Conservation (phyloP, 495 filamentous ascomycete species). For the Aspergillus bridgeri region DNA sequence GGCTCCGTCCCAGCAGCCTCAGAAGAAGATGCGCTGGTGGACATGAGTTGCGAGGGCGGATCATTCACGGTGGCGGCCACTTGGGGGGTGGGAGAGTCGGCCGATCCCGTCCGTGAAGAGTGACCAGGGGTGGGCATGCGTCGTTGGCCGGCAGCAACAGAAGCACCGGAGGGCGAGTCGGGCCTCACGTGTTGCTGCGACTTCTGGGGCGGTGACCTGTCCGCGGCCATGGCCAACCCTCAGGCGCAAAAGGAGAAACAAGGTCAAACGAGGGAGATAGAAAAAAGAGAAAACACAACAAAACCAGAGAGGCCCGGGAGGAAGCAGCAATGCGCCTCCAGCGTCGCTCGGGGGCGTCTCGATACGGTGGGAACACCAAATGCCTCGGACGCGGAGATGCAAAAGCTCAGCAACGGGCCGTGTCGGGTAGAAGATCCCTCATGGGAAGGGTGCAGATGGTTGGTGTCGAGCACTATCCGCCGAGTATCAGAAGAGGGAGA, state of each 20-base stretch:
- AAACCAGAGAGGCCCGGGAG: background rate
- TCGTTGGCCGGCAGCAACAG: slow-evolving; percentile 18
- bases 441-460: slow-evolving; percentile 15
- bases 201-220: slow-evolving; percentile 26
- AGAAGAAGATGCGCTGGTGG: slow-evolving; percentile 45
- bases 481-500: slow-evolving; percentile 17
- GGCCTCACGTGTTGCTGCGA: slow-evolving; percentile 24
- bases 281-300: slow-evolving; percentile 5
- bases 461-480: slow-evolving; percentile 16
- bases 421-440: slow-evolving; percentile 23
- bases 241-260: slow-evolving; percentile 15
- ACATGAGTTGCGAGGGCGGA: slow-evolving; percentile 47
- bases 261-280: slow-evolving; percentile 8
- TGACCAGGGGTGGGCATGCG: slow-evolving; percentile 27
- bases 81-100: slow-evolving; percentile 22
- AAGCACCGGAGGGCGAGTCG: slow-evolving; percentile 17
- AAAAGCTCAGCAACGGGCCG: slow-evolving; percentile 27
- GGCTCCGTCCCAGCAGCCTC: slow-evolving; percentile 38
- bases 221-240: slow-evolving; percentile 27
- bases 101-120: slow-evolving; percentile 21
- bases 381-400: slow-evolving; percentile 20
- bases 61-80: slow-evolving; percentile 30
- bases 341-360: slow-evolving; percentile 10
- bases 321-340: slow-evolving; percentile 8
- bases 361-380: slow-evolving; percentile 20